phyloP scores from a whole-genome alignment of 345 rosid genomes.

The Citrus mangshanensis region DNA sequence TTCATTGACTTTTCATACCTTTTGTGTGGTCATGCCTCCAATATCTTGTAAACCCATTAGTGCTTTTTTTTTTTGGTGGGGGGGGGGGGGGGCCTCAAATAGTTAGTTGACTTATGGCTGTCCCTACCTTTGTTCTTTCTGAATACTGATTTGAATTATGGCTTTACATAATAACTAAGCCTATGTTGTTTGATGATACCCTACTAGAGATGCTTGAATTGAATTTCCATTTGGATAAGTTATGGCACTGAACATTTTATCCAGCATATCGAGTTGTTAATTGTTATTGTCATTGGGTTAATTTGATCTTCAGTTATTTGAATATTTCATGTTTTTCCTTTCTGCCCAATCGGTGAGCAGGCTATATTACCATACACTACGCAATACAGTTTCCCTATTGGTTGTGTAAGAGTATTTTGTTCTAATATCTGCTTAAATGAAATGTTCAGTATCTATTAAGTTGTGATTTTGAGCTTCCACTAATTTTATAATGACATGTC shows the following conservation, averaged over 20 bases:
- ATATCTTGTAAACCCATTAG: background rate
- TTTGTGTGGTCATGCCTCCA: background rate
- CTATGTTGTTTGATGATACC: background rate
- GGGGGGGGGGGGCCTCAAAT: accelerated
- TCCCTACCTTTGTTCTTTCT: background rate
- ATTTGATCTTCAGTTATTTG: background rate
- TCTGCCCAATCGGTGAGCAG: background rate
- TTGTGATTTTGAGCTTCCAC: background rate
- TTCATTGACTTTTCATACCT: background rate
- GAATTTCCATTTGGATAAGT: background rate
- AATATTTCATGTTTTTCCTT: background rate
- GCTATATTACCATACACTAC: background rate
- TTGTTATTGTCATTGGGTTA: background rate
- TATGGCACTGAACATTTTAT: background rate
- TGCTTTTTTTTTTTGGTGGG: no score
- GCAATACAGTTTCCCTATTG: background rate
- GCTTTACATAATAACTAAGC: background rate
- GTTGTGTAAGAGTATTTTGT: background rate
- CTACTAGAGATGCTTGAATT: background rate
- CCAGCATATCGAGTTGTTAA: background rate
- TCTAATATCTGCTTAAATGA: background rate
- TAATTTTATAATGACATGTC: background rate
- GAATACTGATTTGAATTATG: background rate
- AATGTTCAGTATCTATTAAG: background rate
- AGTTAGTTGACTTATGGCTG: background rate